Evolutionary conservation across 495 filamentous ascomycete genomes (phyloP), one percentile per base, ranked within the genome.

Genomic region (Thozetella sp.): DNA sequence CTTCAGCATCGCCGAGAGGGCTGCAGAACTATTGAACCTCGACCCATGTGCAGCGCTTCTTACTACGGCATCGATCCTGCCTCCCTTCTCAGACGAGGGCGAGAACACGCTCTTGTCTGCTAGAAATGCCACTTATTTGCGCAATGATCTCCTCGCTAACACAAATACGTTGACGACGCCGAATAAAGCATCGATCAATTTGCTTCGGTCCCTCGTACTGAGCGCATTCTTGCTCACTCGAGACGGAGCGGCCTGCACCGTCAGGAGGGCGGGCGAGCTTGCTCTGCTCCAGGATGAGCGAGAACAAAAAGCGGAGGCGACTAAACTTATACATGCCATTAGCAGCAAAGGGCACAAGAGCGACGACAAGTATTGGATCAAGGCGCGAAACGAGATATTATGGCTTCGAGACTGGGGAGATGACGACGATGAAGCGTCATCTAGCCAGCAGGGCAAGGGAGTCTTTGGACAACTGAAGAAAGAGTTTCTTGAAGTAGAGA

Each of bases 351-450:
- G 80, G 0, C 70, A 78, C 0, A 85, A 80, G 53, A 83, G 80
- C 48, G 84, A 90, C 58, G 85, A 87, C 23, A 83, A 81, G 60
- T 84, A 88, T 52, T 96, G 93, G 93, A 76, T 76, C 37, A 72
- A 73, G 22, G 78, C 84, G 9, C 81, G 91, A 37, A 80, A 85
- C 53, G 85, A 90, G 66, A 68, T 97, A 17, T 73, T 94, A 1
- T 97, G 93, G 93, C 83, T 97, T 25, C 84, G 86, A 65, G 84
- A 87, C 68, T 96, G 93, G 93, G 89, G 86, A 22, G 75, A 78
- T 2, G 81, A 84, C 54, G 66, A 76, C 12, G 30, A 63, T 70
- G 55, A 68, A 61, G 22, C 64, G 58, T 54, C 72, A 34, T 45
- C 62, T 24, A 58, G 61, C 4, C 54, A 53, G 40, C 61, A 54